Percentiles rank a stretch among this genome's conserved stretches.
Evolutionary conservation across 2,329 filamentous ascomycete genomes (phyloP).

Genomic region (Hypoxylon sp.): DNA sequence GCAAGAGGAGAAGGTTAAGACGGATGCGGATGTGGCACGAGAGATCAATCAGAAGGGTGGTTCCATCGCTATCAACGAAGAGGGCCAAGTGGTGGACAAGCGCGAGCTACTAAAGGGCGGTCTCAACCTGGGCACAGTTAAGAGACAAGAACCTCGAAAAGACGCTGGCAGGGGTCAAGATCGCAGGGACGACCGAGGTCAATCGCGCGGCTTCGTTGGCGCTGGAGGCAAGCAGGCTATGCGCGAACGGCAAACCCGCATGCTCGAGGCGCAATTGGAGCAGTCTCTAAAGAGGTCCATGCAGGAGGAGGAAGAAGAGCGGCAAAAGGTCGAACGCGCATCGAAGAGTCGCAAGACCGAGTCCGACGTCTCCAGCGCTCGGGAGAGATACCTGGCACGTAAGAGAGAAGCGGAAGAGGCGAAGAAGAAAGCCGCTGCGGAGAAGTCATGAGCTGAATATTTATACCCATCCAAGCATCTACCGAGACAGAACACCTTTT

Average conservation of each 20-base stretch:
- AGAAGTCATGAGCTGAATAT: slow-evolving; percentile 41
- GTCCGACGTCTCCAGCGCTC: slow-evolving; percentile 81
- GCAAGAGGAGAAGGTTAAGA: slow-evolving; percentile 64
- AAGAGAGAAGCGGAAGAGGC: slow-evolving; percentile 82
- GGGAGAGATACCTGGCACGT: slow-evolving; percentile 83
- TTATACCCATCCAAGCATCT: slow-evolving; percentile 31
- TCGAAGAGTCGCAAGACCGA: slow-evolving; percentile 85
- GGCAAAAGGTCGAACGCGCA: slow-evolving; percentile 72
- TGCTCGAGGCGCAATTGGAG: slow-evolving; percentile 84
- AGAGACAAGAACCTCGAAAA: slow-evolving; percentile 63
- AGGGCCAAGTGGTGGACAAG: slow-evolving; percentile 87
- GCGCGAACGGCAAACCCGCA: slow-evolving; percentile 81
- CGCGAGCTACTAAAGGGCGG: slow-evolving; percentile 83
- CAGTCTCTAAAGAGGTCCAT: slow-evolving; percentile 79
- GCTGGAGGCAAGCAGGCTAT: slow-evolving; percentile 74
- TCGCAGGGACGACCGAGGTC: slow-evolving; percentile 53
- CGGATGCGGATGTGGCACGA: slow-evolving; percentile 74
- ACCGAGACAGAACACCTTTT: slow-evolving; percentile 15
- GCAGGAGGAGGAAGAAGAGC: slow-evolving; percentile 77
- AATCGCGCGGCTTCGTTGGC: slow-evolving; percentile 57
- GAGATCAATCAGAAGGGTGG: slow-evolving; percentile 76
- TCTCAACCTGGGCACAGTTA: slow-evolving; percentile 78
- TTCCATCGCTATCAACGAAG: slow-evolving; percentile 80
- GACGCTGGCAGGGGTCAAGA: slow-evolving; percentile 52
- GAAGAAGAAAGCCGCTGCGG: slow-evolving; percentile 62